Evolutionary conservation across 2,329 filamentous ascomycete genomes (phyloP), one percentile per base, ranked within the genome.

Genomic region (Didymellaceae sp.): DNA sequence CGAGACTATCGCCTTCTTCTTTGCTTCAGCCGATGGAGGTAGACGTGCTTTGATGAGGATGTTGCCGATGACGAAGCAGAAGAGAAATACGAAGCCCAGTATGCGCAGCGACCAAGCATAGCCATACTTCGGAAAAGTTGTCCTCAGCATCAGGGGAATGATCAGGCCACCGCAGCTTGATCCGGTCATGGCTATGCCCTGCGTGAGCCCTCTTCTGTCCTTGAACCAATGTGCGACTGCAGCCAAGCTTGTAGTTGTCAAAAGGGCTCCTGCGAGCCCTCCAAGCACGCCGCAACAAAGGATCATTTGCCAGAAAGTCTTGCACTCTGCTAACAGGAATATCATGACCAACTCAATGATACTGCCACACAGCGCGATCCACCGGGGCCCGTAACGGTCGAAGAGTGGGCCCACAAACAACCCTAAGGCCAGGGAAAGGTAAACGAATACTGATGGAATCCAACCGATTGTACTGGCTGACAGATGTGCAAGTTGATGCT

Each of bases 361-460:
- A 40, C 68, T 71, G 6, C 69, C 69, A 2, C 58, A 39, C 39
- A 71, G 32, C 3, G 67, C 63, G 13, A 72, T 69, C 68, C 68
- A 72, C 13, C 65, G 60, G 2, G 69, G 69, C 11, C 69, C 69
- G 28, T 72, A 71, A n/a, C 65, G 63, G 38, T 72, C 69, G 45
- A 72, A 96, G 11, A 96, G 75, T 0, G 92, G 91, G 0, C 92
- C 92, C 38, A 95, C 85, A 65, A 93, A 91, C 14, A 96, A 82
- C 11, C 91, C 91, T 26, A 90, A 83, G 60, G 91, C 88, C 68
- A 96, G 93, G 42, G 86, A 85, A 6, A 96, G 76, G 62, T 94
- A 94, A 2, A 88, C 85, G 65, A 91, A 94, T n/a, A 96, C 76
- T 34, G 88, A 89, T 55, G 94, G 92, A 42, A 96, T 89, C 91